Percentiles rank a stretch among this genome's conserved stretches.
Evolutionary conservation across 805 yeast genomes (phyloP).

Genomic region (Ogataea degrootiae): DNA sequence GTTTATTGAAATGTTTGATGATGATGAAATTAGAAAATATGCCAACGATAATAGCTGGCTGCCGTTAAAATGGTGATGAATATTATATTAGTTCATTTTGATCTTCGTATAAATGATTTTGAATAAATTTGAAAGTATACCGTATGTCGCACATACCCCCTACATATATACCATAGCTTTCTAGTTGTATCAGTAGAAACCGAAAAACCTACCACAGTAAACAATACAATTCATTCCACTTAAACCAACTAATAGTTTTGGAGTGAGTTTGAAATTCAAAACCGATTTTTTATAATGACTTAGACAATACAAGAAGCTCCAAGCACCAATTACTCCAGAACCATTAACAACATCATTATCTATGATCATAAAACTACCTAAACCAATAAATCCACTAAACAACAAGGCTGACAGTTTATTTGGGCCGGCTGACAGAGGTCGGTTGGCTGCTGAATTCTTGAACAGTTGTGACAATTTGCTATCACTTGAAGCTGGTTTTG

Average conservation of each 20-base stretch:
- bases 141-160: background rate
- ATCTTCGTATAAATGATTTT: too few species aligned
- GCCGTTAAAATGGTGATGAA: slow-evolving; percentile 59
- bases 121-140: background rate
- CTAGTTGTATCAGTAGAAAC: slow-evolving; percentile 20
- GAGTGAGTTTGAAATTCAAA: slow-evolving; percentile 53
- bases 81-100: too few species aligned
- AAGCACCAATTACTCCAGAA: slow-evolving; percentile 73
- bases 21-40: slow-evolving; percentile 48
- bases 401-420: slow-evolving; percentile 29
- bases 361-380: slow-evolving; percentile 69
- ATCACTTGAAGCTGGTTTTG: slow-evolving; percentile 9
- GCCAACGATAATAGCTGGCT: slow-evolving; percentile 54
- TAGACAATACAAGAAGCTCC: slow-evolving; percentile 71
- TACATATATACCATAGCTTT: background rate
- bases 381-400: slow-evolving; percentile 57
- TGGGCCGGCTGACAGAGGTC: slow-evolving; percentile 24
- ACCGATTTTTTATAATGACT: slow-evolving; percentile 64
- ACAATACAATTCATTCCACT: slow-evolving; percentile 59
- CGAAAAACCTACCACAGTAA: slow-evolving; percentile 69
- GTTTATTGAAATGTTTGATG: slow-evolving; percentile 85
- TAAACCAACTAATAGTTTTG: slow-evolving; percentile 50
- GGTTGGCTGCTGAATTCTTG: slow-evolving; percentile 5
- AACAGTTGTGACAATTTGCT: slow-evolving; percentile 6
- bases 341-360: slow-evolving; percentile 80